Conservation (phyloP, 2,329 filamentous ascomycete species). For the Diaporthe velutina region DNA sequence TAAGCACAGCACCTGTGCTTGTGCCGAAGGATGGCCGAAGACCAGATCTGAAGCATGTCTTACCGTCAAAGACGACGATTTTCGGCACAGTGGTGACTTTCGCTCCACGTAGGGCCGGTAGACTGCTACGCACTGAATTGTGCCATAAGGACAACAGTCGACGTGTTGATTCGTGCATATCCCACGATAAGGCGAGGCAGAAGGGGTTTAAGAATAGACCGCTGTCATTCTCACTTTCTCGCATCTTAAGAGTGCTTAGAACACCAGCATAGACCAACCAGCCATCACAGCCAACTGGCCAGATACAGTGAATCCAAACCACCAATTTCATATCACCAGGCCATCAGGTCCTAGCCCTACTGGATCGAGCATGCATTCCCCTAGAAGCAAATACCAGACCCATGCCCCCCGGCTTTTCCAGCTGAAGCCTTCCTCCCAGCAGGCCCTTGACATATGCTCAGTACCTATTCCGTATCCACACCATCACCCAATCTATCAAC, state of each 20-base stretch:
- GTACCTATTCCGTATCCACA: not conserved
- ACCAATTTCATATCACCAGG: not conserved
- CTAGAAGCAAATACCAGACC: not conserved
- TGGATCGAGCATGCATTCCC: not conserved
- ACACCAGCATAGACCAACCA: not conserved
- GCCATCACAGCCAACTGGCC: not conserved
- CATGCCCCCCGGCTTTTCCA: not conserved
- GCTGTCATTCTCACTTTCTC: not conserved
- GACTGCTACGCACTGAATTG: not conserved
- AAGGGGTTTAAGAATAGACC: not conserved
- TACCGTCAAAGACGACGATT: not conserved
- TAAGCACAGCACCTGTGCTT: not conserved
- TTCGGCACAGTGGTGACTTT: not conserved
- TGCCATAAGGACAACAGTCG: no score
- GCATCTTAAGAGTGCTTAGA: not conserved
- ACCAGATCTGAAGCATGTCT: not conserved
- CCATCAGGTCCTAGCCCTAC: not conserved
- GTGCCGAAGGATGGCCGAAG: not conserved
- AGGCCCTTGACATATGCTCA: conserved; percentile 11
- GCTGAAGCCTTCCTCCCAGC: not conserved
- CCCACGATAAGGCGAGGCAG: not conserved
- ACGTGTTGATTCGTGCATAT: not conserved
- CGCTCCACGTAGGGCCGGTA: not conserved
- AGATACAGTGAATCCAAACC: not conserved
- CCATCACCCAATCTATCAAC: not conserved